phyloP scores from a whole-genome alignment of 345 rosid species.

The Euphorbia pulcherrima region DNA sequence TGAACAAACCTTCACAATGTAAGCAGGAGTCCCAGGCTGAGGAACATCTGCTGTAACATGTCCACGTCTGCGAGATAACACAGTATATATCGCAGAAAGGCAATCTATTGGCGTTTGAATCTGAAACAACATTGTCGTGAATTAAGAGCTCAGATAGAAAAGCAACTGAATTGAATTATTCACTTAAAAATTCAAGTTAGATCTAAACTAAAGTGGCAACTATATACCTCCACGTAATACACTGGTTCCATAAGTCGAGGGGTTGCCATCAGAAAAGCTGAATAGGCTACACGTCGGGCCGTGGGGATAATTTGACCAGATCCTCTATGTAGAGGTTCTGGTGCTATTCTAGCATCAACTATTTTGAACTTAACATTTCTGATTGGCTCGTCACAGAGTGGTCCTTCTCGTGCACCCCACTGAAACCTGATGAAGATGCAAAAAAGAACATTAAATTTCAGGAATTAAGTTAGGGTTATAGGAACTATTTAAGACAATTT shows the following conservation, averaged over 20 bases:
- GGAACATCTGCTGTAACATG: constrained; percentile 97
- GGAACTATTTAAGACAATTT: constrained; percentile 4
- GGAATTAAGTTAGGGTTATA: constrained; percentile 10
- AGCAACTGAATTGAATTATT: neutral
- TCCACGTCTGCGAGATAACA: constrained; percentile 91
- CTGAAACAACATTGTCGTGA: constrained; percentile 39
- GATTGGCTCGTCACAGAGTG: constrained; percentile 96
- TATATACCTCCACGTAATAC: constrained; percentile 87
- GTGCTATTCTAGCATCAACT: constrained; percentile 93
- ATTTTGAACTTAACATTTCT: constrained; percentile 95
- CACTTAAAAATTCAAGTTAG: neutral
- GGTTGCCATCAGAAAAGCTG: constrained; percentile 92
- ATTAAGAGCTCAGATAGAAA: neutral
- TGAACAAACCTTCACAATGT: constrained; percentile 78
- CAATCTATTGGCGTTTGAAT: constrained; percentile 97
- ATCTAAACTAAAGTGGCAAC: neutral
- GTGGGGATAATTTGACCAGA: constrained; percentile 99
- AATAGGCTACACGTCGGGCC: constrained; percentile 90
- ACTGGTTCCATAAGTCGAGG: constrained; percentile 99
- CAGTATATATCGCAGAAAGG: constrained; percentile 90
- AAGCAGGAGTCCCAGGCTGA: constrained; percentile 95
- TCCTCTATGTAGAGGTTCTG: constrained; percentile 83
- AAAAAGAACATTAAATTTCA: constrained; percentile 11
- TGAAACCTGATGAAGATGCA: constrained; percentile 65
- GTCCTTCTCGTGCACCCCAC: constrained; percentile 99